Conservation (phyloP, 1,284 basidiomycete species). For the Trametes pubescens region DNA sequence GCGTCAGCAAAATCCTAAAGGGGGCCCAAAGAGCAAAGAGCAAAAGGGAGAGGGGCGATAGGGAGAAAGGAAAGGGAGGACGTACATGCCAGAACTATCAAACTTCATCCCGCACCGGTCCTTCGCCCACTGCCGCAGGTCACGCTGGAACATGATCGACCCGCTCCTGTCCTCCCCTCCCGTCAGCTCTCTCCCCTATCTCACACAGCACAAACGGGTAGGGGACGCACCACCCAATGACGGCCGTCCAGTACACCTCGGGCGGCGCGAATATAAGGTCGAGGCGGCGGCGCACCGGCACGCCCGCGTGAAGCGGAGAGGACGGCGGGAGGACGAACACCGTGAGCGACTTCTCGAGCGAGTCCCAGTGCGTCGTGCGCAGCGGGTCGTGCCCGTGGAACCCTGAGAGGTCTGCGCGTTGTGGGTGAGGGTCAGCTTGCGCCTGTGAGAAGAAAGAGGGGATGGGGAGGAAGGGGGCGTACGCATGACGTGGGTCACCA, state of each 20-base stretch:
- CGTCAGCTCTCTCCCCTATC: too few relatives aligned
- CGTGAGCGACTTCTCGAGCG: conserved; percentile 75
- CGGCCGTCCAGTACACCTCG: conserved; percentile 78
- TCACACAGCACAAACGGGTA: too few relatives aligned
- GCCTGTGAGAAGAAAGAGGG: neutral
- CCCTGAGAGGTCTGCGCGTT: conserved; percentile 58
- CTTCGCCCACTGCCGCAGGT: conserved; percentile 77
- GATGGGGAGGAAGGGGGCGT: too few relatives aligned
- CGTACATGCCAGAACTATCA: conserved; percentile 81
- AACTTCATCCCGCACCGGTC: conserved; percentile 75
- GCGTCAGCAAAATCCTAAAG: too few relatives aligned
- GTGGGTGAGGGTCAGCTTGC: neutral
- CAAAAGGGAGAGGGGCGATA: neutral
- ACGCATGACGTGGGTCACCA: conserved; percentile 77
- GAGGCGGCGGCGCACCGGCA: conserved; percentile 65
- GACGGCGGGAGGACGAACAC: conserved; percentile 65
- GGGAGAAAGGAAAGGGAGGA: conserved; percentile 8
- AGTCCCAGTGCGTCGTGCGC: conserved; percentile 66
- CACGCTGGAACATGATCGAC: conserved; percentile 83
- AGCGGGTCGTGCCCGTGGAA: conserved; percentile 63
- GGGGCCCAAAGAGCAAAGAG: neutral
- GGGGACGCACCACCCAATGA: conserved; percentile 73
- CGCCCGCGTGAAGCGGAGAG: conserved; percentile 41
- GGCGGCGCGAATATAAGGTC: conserved; percentile 79
- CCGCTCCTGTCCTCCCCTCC: conserved; percentile 66